Base-by-base conservation (phyloP, 495 filamentous ascomycete genomes). In the Penicillium diatomitis region DNA sequence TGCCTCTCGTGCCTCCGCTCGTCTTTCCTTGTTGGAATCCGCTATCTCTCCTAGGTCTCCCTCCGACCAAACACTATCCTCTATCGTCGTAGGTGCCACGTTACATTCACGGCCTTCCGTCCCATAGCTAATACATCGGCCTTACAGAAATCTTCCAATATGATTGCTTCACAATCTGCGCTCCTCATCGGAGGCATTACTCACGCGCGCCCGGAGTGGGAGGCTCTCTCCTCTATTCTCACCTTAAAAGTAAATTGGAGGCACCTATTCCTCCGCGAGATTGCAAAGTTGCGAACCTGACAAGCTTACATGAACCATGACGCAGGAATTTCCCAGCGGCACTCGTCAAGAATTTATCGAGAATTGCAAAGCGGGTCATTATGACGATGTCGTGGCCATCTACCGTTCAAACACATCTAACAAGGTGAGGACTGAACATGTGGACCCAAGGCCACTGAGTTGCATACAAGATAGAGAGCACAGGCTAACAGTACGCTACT, bases 351-450 rank as follows among this genome's bases (percentile, higher is more conserved):
- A 75, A 12, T 80, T 81, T 56, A 58, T 82, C 42, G 53, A 65
- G 38, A 73, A 75, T 50, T 79, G 74, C 58, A 69, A 71, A 49
- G 53, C 67, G 7, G 78, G 80, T 12, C 63, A 71, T 48, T 81
- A 79, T 50, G 72, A 81, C 39, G 78, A 80, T 43, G 73, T 83
- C 2, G 64, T 76, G 4, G 80, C 65, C 2, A 71, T 83, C 42
- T 82, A 81, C 48, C 66, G 81, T 28, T 82, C 78, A 28, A 82
- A 80, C 48, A 65, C 66, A 34, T 83, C 79, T n/a, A 77, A 69
- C 29, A 65, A 77, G 61, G 79, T 81, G 55, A 38, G 63, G 6
- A 42, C 32, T 11, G 20, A 36, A 7, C 38, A 6, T 6, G 38
- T 20, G 5, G 12, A 20, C n/a, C n/a, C n/a, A 5, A 7, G 32